Evolutionary conservation across 345 rosid species (phyloP).

Genomic region (Salix arbutifolia): DNA sequence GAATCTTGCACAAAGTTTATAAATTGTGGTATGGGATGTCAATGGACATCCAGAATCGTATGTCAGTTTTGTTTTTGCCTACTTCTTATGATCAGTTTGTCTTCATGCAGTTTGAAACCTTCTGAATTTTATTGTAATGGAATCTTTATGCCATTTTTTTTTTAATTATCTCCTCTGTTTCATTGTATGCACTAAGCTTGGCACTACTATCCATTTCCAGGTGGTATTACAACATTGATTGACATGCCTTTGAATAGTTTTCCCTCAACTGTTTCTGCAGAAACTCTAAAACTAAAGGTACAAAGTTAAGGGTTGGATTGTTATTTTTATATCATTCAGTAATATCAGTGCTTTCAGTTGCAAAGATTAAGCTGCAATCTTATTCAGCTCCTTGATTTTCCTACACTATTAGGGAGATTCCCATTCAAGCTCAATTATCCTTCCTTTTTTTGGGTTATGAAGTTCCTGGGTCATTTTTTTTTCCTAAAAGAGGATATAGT

Average conservation of each 20-base stretch:
- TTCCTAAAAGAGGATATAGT: background rate
- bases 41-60: background rate
- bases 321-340: background rate
- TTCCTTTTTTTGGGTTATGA: background rate
- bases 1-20: background rate
- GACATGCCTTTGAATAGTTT: conserved; percentile 89
- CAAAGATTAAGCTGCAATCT: background rate
- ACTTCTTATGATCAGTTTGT: background rate
- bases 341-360: background rate
- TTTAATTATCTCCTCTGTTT: background rate
- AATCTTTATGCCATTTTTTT: background rate
- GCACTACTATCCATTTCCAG: conserved; percentile 25
- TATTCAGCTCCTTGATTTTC: background rate
- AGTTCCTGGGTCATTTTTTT: background rate
- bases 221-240: conserved; percentile 79
- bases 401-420: background rate
- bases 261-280: conserved; percentile 78
- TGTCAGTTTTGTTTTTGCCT: background rate
- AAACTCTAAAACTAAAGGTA: conserved; percentile 82
- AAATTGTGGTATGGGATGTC: background rate
- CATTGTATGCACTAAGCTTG: conserved; percentile 3
- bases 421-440: background rate
- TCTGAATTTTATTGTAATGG: background rate
- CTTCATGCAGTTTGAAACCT: background rate
- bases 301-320: background rate